phyloP scores from a whole-genome alignment of 2,329 filamentous ascomycete genomes.

The Aciculosporium take region DNA sequence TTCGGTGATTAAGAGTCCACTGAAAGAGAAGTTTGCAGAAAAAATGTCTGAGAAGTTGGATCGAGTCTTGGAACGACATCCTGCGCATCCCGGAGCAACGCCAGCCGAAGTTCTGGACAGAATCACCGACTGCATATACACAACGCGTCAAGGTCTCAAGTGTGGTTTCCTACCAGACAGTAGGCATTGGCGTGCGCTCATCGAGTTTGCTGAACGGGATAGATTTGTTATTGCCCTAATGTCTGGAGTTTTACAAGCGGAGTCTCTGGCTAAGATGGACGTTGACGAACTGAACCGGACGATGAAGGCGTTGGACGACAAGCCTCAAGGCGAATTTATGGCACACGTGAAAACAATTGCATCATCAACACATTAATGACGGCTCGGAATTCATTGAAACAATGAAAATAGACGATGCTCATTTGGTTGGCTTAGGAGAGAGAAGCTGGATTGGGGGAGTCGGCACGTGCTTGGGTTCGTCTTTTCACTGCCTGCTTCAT shows the following conservation, averaged over 20 bases:
- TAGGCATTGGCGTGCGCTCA: conserved; percentile 21
- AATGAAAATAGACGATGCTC: background rate
- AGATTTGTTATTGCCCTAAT: conserved; percentile 19
- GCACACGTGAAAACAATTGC: background rate
- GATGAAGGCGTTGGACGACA: conserved; percentile 12
- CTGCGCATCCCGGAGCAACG: background rate
- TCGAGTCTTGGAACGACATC: background rate
- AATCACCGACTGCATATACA: conserved; percentile 14
- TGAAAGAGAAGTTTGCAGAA: conserved; percentile 14
- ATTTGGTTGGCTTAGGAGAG: background rate
- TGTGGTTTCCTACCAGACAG: conserved; percentile 19
- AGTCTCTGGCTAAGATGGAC: conserved; percentile 16
- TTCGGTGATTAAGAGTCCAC: conserved; percentile 4
- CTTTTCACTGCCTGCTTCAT: background rate
- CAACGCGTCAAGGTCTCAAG: conserved; percentile 11
- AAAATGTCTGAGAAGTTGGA: conserved; percentile 6
- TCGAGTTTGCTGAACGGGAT: conserved; percentile 12
- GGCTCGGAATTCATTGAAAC: background rate
- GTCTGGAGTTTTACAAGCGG: conserved; percentile 12
- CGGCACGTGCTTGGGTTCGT: background rate
- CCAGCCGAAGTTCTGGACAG: conserved; percentile 6
- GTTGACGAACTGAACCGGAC: conserved; percentile 15
- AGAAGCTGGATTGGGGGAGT: background rate
- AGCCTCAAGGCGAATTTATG: conserved; percentile 15
- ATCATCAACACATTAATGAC: background rate